These are phyloP conservation scores for Thraustochytrium sp. DNA, from an alignment of 352 stramenopile genomes.

Conservation along the genomic window DNA sequence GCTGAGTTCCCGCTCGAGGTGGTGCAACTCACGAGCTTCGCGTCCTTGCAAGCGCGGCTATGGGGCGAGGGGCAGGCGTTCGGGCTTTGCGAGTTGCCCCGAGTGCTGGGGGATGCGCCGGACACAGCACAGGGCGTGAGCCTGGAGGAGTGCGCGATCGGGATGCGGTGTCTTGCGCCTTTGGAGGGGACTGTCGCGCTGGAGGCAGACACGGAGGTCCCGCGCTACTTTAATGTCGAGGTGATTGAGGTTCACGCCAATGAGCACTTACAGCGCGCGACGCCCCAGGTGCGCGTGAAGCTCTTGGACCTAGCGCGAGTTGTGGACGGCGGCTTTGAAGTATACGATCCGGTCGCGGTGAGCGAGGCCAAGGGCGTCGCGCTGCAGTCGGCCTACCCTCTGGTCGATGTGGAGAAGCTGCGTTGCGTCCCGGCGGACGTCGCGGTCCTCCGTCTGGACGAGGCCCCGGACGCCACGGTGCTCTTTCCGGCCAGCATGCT, in stretches of 20 bases:
- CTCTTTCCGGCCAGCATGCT: background rate
- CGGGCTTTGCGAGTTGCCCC: background rate
- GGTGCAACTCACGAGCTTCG: background rate
- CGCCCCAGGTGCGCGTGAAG: conserved; percentile 10
- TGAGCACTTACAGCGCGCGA: background rate
- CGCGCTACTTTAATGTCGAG: conserved; percentile 13
- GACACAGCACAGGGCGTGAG: background rate
- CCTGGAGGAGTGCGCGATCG: background rate
- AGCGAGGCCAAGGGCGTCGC: background rate
- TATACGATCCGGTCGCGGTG: background rate
- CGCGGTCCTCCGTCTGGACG: background rate
- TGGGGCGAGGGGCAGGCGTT: background rate
- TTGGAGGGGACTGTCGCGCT: too few species aligned
- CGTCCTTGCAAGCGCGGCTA: background rate
- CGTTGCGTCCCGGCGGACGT: background rate
- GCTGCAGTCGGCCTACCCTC: background rate
- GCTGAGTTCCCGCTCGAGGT: background rate
- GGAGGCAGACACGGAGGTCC: too few species aligned
- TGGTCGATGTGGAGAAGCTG: background rate
- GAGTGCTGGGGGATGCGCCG: background rate
- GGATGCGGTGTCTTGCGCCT: conserved; percentile 10
- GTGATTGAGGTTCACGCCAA: background rate
- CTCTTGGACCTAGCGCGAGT: background rate
- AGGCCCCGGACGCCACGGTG: background rate
- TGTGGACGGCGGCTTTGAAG: background rate